Evolutionary conservation across 2,329 filamentous ascomycete genomes (phyloP).

Genomic region (Pseudogymnoascus sp.): DNA sequence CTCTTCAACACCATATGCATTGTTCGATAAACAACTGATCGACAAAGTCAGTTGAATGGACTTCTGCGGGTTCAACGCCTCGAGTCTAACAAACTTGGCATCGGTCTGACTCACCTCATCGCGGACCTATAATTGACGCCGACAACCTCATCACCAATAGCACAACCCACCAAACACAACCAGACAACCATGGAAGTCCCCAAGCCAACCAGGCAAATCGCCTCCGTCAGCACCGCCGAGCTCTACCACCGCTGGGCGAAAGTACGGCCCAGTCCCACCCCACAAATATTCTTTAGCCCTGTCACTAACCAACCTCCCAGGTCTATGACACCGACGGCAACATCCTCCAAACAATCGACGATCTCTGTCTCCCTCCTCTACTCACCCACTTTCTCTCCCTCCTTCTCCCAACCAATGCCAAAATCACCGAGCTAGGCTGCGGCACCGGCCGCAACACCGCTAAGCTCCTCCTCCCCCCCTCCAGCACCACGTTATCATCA

Average conservation of each 20-base stretch:
- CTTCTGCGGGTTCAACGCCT: neutral
- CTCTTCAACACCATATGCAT: neutral
- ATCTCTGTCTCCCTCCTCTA: constrained; percentile 43
- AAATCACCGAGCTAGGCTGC: constrained; percentile 53
- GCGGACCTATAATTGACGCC: neutral
- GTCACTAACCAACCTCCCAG: constrained; percentile 17
- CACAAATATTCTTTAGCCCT: constrained; percentile 5
- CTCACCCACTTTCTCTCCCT: constrained; percentile 41
- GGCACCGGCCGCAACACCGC: constrained; percentile 57
- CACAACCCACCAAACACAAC: neutral
- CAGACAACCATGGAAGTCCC: neutral
- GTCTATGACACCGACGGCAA: constrained; percentile 60
- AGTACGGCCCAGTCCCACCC: constrained; percentile 12
- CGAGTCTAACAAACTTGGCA: neutral
- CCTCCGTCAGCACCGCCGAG: constrained; percentile 33
- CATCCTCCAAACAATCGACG: constrained; percentile 57
- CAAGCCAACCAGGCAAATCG: constrained; percentile 15
- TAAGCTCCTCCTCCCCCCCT: constrained; percentile 34
- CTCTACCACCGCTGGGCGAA: constrained; percentile 43
- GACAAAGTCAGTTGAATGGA: neutral
- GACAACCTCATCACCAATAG: neutral
- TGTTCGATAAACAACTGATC: neutral
- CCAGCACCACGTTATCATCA: constrained; percentile 13
- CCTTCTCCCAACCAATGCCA: constrained; percentile 26
- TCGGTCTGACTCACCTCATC: neutral